These are phyloP conservation scores for Candida sithepensis DNA, from an alignment of 805 yeast genomes.

Conservation along the genomic window DNA sequence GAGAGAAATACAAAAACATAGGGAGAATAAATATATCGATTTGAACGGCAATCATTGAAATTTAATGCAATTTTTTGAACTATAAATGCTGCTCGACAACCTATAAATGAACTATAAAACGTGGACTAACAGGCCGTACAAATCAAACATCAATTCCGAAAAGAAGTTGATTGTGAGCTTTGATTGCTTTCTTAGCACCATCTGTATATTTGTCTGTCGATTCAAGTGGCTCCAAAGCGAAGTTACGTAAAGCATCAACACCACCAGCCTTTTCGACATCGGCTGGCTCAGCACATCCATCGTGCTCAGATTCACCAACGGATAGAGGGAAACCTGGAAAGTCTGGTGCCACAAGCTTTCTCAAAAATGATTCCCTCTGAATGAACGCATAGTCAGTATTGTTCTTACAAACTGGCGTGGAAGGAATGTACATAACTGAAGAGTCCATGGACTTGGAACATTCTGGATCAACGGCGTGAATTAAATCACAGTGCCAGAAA, in stretches of 20 bases:
- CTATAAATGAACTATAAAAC: background rate
- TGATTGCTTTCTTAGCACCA: slow-evolving; percentile 11
- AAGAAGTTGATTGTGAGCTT: slow-evolving; percentile 6
- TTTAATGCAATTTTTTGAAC: too few species aligned
- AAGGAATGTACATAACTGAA: slow-evolving; percentile 37
- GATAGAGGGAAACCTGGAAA: slow-evolving; percentile 27
- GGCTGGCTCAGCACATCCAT: slow-evolving; percentile 18
- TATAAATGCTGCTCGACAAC: too few species aligned
- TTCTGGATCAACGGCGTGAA: slow-evolving; percentile 38
- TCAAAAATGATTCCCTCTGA: slow-evolving; percentile 22
- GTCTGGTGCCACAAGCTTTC: slow-evolving; percentile 26
- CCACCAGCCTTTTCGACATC: slow-evolving; percentile 23
- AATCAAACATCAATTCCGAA: slow-evolving; percentile 1
- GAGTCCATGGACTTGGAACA: slow-evolving; percentile 35
- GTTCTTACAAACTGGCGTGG: slow-evolving; percentile 29
- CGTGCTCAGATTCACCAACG: slow-evolving; percentile 23
- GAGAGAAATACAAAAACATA: too few species aligned
- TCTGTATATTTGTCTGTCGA: slow-evolving; percentile 6
- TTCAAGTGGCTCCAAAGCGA: slow-evolving; percentile 18
- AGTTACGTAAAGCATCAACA: slow-evolving; percentile 17
- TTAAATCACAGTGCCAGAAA: slow-evolving; percentile 36
- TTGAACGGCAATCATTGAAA: too few species aligned
- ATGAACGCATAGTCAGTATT: slow-evolving; percentile 16
- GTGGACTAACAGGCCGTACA: background rate
- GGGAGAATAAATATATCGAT: too few species aligned